Evolutionary conservation across 2,329 filamentous ascomycete genomes (phyloP), one percentile per base, ranked within the genome.

Genomic region (Grosmannia clavigera): DNA sequence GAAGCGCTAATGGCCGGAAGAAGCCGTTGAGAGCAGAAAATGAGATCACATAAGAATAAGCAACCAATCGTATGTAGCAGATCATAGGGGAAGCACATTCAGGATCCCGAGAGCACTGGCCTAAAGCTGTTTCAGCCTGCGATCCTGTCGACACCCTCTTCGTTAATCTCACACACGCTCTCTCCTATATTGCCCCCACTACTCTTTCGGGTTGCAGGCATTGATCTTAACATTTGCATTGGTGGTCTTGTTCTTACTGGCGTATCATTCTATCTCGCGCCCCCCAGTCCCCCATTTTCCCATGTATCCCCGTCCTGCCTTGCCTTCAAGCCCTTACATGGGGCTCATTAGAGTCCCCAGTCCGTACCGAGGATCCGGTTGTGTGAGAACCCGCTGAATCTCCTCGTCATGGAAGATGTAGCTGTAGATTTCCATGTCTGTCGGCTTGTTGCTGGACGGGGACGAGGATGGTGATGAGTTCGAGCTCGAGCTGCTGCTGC

Each of bases 301-400:
- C 29, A 1, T 12, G 7, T 29, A 14, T 10, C 38, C 12, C 35
- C 35, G 27, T 56, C 9, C 53, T 22, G 7, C 57, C 29, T 31
- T n/a, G 12, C 12, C 53, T 31, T 4, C 52, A 29, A 19, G 6
- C 46, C 38, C 40, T 58, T 29, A 62, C 67, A 67, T 54, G 14
- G 62, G 62, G 57, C 68, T 72, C 56, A 78, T 78, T 58, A 82
- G 74, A 72, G 80, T 82, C 58, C 75, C 75, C 52, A 83, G 71
- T 22, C 74, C 77, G 64, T 80, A 82, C 61, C 81, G 75, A 33
- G 80, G 79, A 62, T 84, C 81, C 19, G 77, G 78, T 61, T 76
- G 74, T 58, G 73, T 75, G 60, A 81, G 70, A 29, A 81, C 74
- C 58, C 75, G 71, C 60, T 77, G 72, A 62, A 84, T 76, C 68